phyloP scores from a whole-genome alignment of 2,329 filamentous ascomycete species.

The Setomelanomma holmii region DNA sequence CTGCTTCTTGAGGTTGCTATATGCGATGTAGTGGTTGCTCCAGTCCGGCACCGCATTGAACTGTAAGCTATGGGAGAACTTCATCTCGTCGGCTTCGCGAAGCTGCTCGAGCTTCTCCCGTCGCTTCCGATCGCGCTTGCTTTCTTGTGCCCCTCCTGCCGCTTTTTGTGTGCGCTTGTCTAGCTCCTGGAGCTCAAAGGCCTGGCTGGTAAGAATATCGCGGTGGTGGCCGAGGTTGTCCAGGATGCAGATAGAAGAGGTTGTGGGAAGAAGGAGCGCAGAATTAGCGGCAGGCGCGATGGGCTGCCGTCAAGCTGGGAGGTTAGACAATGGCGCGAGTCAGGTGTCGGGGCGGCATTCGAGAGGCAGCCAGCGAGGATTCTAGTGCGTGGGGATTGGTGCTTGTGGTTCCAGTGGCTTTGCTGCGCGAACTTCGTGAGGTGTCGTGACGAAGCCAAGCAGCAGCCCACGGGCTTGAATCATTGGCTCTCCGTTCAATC shows the following conservation, averaged over 20 bases:
- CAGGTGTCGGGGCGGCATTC: slow-evolving; percentile 16
- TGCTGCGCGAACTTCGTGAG: slow-evolving; percentile 3
- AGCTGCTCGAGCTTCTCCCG: slow-evolving; percentile 73
- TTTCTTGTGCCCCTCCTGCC: slow-evolving; percentile 19
- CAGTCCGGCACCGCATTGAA: slow-evolving; percentile 99
- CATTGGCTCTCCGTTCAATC: slow-evolving; percentile 14
- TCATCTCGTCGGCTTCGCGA: slow-evolving; percentile 85
- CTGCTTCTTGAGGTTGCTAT: slow-evolving; percentile 99
- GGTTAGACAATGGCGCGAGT: slow-evolving; percentile 11
- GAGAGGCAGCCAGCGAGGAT: slow-evolving; percentile 7
- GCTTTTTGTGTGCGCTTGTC: slow-evolving; percentile 5
- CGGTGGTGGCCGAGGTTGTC: slow-evolving; percentile 29
- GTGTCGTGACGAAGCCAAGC: slow-evolving; percentile 13
- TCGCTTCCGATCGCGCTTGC: slow-evolving; percentile 54
- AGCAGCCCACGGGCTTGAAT: not conserved
- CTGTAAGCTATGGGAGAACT: slow-evolving; percentile 99
- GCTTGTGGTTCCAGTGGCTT: slow-evolving; percentile 6
- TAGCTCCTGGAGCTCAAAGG: slow-evolving; percentile 44
- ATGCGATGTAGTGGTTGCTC: slow-evolving; percentile 97
- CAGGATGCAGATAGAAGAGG: slow-evolving; percentile 30
- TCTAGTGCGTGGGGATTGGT: slow-evolving; percentile 17
- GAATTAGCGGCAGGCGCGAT: slow-evolving; percentile 6
- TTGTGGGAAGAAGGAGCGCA: slow-evolving; percentile 1
- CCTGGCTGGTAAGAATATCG: slow-evolving; percentile 24
- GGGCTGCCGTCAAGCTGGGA: too few species aligned